Conservation (phyloP, 805 yeast genomes). For the Ogataea glucozyma region DNA sequence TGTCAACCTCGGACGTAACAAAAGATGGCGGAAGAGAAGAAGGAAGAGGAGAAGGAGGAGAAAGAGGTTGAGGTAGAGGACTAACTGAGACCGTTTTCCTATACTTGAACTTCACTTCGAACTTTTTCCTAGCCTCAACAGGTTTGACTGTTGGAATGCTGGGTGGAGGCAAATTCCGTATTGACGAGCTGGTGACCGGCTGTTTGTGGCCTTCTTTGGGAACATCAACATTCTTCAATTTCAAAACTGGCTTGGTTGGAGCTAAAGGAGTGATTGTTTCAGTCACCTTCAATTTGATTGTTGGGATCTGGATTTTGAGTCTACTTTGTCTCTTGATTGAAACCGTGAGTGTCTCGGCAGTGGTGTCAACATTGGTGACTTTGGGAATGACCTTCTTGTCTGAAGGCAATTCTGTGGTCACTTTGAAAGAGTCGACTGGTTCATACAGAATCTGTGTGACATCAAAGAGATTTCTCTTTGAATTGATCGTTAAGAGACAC, state of each 20-base stretch:
- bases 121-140: constrained; percentile 9
- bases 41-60: too few relatives aligned
- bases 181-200: neutral
- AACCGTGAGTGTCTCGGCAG: constrained; percentile 46
- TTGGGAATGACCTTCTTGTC: constrained; percentile 66
- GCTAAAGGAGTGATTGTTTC: constrained; percentile 13
- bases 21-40: too few relatives aligned
- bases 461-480: constrained; percentile 63
- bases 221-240: constrained; percentile 17
- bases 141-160: constrained; percentile 1
- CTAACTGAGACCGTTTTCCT: constrained; percentile 4
- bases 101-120: constrained; percentile 23
- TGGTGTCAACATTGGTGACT: constrained; percentile 30
- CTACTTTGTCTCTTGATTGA: constrained; percentile 59
- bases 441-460: constrained; percentile 65
- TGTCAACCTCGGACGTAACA: too few relatives aligned
- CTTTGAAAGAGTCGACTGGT: constrained; percentile 60
- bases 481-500: constrained; percentile 56
- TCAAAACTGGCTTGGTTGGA: constrained; percentile 17
- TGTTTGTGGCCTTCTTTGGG: constrained; percentile 6
- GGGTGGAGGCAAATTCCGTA: constrained; percentile 4
- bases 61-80: too few relatives aligned
- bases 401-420: constrained; percentile 65
- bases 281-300: constrained; percentile 29
- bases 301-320: constrained; percentile 50